Evolutionary conservation across 2,329 filamentous ascomycete genomes (phyloP).

Genomic region (Paecilomyces niveus): DNA sequence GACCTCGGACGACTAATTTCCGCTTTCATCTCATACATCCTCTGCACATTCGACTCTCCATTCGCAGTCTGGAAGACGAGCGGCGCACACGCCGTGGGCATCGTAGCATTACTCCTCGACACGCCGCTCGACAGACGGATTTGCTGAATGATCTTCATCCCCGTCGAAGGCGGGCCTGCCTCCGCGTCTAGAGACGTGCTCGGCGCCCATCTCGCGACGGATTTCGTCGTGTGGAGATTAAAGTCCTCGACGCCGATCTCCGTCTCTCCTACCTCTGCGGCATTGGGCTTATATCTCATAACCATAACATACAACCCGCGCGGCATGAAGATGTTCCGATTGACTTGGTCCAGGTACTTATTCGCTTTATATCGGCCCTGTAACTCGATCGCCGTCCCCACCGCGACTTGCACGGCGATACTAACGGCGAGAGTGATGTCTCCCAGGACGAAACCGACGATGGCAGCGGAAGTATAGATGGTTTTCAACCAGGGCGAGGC

Average conservation of each 20-base stretch:
- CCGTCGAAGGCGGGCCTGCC: neutral
- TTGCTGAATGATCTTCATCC: neutral
- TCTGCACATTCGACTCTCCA: neutral
- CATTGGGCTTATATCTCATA: neutral
- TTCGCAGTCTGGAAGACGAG: neutral
- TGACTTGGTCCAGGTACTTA: neutral
- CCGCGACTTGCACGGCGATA: neutral
- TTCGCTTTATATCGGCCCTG: neutral
- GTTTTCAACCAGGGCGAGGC: neutral
- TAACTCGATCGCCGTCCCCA: neutral
- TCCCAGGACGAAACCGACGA: neutral
- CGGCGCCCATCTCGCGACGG: neutral
- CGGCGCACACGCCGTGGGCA: neutral
- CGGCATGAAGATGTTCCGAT: neutral
- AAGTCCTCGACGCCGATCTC: neutral
- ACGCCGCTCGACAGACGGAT: neutral
- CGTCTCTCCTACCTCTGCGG: neutral
- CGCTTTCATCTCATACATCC: neutral
- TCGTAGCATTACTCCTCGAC: neutral
- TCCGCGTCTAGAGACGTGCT: neutral
- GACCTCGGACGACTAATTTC: neutral
- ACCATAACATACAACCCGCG: slow-evolving; percentile 1
- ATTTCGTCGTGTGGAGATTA: neutral
- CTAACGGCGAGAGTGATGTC: neutral
- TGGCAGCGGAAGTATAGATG: neutral